Evolutionary conservation across 2,329 filamentous ascomycete species (phyloP), one percentile per base, ranked within the genome.

Genomic region (Hypoxylon sp.): DNA sequence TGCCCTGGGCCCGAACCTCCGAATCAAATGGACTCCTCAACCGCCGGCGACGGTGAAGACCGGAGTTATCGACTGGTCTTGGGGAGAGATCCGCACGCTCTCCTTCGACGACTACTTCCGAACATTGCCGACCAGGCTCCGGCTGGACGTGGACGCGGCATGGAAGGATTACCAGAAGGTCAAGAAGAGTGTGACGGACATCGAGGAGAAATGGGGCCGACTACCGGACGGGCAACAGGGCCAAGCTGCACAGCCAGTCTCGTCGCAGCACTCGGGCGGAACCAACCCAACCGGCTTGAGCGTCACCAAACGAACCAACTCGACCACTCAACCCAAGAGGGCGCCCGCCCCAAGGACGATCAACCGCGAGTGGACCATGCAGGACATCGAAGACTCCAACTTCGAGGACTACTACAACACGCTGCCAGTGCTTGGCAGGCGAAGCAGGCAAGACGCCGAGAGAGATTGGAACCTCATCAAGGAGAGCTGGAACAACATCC

Each of bases 391-490:
- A 17, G 7, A 11, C 2, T n/a, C 38, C 27, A 30, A 32, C 17
- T 57, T 53, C 30, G 25, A 43, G 0, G 38, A 34, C 1, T 57
- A 38, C 25, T 38, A 29, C 17, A 8, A 27, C 19, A 15, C 35
- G 30, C 29, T 57, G 9, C 26, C 44, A 4, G 5, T n/a, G n/a
- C n/a, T n/a, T n/a, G n/a, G n/a, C n/a, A n/a, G n/a, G n/a, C n/a
- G n/a, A n/a, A n/a, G n/a, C n/a, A n/a, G 2, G 13, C 5, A 7
- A 1, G 7, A 2, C 1, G 53, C 38, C 11, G 7, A 2, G 2
- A 9, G 5, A 5, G 23, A 42, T 13, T 53, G 12, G 11, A 7
- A 38, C 0, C 2, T 11, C 26, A 23, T 55, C 19, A 30, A 20
- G 20, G 12, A 7, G 4, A 29, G 11, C 25, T 21, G n/a, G 37